phyloP scores from a whole-genome alignment of 2,329 filamentous ascomycete species.

The Paecilomyces dactylethromorphus region DNA sequence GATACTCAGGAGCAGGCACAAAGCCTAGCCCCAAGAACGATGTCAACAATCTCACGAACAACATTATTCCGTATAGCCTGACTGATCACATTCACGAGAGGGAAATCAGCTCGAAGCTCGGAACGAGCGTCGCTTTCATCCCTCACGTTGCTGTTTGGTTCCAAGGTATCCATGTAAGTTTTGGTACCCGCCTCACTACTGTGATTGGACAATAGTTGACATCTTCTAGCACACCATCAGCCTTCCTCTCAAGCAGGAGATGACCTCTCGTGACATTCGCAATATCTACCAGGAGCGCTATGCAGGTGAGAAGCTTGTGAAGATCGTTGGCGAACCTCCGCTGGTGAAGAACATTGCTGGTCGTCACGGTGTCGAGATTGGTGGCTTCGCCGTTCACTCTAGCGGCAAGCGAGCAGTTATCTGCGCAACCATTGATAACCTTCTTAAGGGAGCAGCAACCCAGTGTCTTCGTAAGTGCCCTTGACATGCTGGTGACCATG shows the following conservation, averaged over 20 bases:
- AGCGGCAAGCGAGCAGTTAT: conserved; percentile 89
- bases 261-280: conserved; percentile 86
- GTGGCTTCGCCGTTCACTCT: conserved; percentile 88
- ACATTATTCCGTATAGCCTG: conserved; percentile 84
- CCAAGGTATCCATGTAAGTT: conserved; percentile 71
- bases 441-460: conserved; percentile 87
- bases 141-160: conserved; percentile 97
- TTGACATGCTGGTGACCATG: conserved; percentile 1
- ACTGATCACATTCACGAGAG: conserved; percentile 93
- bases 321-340: conserved; percentile 81
- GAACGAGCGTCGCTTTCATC: conserved; percentile 70
- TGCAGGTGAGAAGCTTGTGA: conserved; percentile 90
- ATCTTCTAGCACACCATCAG: conserved; percentile 69
- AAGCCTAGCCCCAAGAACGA: conserved; percentile 95
- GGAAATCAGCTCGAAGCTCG: conserved; percentile 77
- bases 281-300: conserved; percentile 95
- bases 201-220: conserved; percentile 12
- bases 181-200: background rate
- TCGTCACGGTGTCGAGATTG: conserved; percentile 87
- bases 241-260: conserved; percentile 76
- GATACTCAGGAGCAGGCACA: conserved; percentile 90
- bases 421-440: conserved; percentile 87
- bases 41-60: conserved; percentile 71
- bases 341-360: conserved; percentile 76
- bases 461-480: conserved; percentile 75